Conservation (phyloP, 192 early-diverging fungal species). For the Podila minutissima region DNA sequence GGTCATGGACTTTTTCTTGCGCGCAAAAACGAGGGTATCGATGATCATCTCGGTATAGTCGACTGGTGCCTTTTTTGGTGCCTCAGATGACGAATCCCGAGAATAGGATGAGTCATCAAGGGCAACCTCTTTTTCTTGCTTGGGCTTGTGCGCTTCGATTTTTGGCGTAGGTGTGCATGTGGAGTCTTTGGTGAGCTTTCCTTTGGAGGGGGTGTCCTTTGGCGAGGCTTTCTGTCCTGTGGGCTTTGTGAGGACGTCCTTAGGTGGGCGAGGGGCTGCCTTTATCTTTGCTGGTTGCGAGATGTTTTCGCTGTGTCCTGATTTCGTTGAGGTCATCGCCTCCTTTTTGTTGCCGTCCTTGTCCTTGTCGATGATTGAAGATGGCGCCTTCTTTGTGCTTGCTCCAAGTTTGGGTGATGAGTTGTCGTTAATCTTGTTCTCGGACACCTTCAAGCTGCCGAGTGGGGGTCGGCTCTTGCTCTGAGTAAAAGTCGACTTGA, state of each 20-base stretch:
- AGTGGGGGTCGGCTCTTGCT: slow-evolving; percentile 14
- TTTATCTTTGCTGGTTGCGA: slow-evolving; percentile 6
- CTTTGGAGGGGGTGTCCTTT: not conserved
- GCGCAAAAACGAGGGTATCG: slow-evolving; percentile 63
- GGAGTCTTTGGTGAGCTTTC: not conserved
- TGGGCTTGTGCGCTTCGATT: slow-evolving; percentile 1
- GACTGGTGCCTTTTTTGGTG: slow-evolving; percentile 11
- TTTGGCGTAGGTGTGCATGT: not conserved
- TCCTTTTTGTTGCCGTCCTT: not conserved
- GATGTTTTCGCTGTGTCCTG: not conserved
- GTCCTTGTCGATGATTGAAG: slow-evolving; percentile 1
- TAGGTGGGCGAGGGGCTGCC: not conserved
- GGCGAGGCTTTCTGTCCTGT: not conserved
- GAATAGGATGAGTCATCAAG: slow-evolving; percentile 5
- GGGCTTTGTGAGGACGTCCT: not conserved
- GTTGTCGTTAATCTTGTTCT: slow-evolving; percentile 3
- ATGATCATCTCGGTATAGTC: slow-evolving; percentile 62
- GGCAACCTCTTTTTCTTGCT: not conserved
- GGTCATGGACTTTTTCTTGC: slow-evolving; percentile 63
- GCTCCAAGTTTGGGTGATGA: not conserved
- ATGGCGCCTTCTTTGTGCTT: slow-evolving; percentile 2
- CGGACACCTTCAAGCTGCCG: slow-evolving; percentile 12
- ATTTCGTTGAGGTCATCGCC: not conserved
- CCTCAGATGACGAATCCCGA: slow-evolving; percentile 15
- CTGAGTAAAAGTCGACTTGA: slow-evolving; percentile 3